These are phyloP conservation scores for Candida labiduridarum DNA, from an alignment of 1,139 yeast species.

Conservation along the genomic window DNA sequence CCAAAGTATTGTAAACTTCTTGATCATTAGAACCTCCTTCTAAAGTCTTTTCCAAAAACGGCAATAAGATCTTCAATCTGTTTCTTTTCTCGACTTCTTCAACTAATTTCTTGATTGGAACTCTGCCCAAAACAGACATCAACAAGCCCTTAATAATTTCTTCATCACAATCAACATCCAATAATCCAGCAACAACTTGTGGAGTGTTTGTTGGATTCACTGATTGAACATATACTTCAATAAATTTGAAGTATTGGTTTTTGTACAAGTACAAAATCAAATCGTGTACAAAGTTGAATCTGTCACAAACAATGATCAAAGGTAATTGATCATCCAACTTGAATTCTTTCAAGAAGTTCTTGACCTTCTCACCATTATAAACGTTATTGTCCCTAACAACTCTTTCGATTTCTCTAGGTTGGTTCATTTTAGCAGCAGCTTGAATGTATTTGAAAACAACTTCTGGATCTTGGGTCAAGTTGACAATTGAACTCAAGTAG, in stretches of 20 bases:
- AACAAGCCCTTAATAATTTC: conserved; percentile 78
- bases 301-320: conserved; percentile 92
- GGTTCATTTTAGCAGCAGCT: conserved; percentile 89
- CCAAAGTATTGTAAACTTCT: conserved; percentile 91
- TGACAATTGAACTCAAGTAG: conserved; percentile 90
- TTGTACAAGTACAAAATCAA: conserved; percentile 90
- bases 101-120: conserved; percentile 87
- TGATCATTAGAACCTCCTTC: conserved; percentile 88
- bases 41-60: conserved; percentile 88
- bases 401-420: conserved; percentile 92
- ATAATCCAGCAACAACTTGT: conserved; percentile 91
- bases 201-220: conserved; percentile 96
- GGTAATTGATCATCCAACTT: conserved; percentile 95
- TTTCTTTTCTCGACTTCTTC: conserved; percentile 96
- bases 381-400: conserved; percentile 92
- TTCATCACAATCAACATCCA: conserved; percentile 98
- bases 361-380: conserved; percentile 96
- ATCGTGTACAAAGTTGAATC: conserved; percentile 90
- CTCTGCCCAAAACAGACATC: conserved; percentile 89
- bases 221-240: conserved; percentile 96
- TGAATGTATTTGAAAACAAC: conserved; percentile 96
- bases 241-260: conserved; percentile 91
- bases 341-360: conserved; percentile 93
- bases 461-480: conserved; percentile 90
- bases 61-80: conserved; percentile 85